Percentiles rank a stretch among this genome's conserved stretches.
Evolutionary conservation across 2,329 filamentous ascomycete species (phyloP).

Genomic region (Pestalotiopsis sp.): DNA sequence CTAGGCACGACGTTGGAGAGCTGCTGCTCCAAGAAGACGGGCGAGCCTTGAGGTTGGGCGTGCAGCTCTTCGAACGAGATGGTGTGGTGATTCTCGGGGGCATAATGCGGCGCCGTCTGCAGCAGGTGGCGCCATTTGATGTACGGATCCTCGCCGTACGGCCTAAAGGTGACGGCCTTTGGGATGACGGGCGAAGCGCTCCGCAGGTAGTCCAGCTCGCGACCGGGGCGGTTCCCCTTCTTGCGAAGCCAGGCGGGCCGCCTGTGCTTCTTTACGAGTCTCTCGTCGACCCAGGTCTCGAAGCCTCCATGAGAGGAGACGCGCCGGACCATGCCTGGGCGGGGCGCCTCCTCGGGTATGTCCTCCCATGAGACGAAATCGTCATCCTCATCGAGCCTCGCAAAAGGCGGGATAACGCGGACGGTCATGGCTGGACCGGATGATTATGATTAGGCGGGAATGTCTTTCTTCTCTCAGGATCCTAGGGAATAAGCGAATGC

Average conservation of each 20-base stretch:
- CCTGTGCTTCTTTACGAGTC: slow-evolving; percentile 30
- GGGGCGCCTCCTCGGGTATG: slow-evolving; percentile 1
- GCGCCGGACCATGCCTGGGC: slow-evolving; percentile 24
- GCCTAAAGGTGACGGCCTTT: slow-evolving; percentile 41
- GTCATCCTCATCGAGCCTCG: slow-evolving; percentile 1
- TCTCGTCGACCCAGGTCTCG: slow-evolving; percentile 34
- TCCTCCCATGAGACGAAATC: slow-evolving; percentile 1
- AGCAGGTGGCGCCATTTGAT: slow-evolving; percentile 55
- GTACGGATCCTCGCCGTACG: slow-evolving; percentile 39
- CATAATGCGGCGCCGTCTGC: slow-evolving; percentile 51
- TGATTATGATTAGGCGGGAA: neutral
- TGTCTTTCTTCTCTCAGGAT: neutral
- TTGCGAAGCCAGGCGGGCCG: slow-evolving; percentile 48
- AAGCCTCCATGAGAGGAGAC: slow-evolving; percentile 34
- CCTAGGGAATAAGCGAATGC: neutral
- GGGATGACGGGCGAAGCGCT: slow-evolving; percentile 61
- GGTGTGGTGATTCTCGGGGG: slow-evolving; percentile 34
- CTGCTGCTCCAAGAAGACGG: neutral
- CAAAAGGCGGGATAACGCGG: slow-evolving; percentile 3
- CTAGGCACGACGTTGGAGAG: neutral
- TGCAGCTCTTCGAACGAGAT: slow-evolving; percentile 34
- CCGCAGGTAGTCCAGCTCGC: slow-evolving; percentile 61
- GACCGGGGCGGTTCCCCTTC: slow-evolving; percentile 47
- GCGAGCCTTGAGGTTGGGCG: slow-evolving; percentile 18
- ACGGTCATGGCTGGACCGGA: neutral